Conservation (phyloP, 495 filamentous ascomycete species). For the Trichoderma reesei region DNA sequence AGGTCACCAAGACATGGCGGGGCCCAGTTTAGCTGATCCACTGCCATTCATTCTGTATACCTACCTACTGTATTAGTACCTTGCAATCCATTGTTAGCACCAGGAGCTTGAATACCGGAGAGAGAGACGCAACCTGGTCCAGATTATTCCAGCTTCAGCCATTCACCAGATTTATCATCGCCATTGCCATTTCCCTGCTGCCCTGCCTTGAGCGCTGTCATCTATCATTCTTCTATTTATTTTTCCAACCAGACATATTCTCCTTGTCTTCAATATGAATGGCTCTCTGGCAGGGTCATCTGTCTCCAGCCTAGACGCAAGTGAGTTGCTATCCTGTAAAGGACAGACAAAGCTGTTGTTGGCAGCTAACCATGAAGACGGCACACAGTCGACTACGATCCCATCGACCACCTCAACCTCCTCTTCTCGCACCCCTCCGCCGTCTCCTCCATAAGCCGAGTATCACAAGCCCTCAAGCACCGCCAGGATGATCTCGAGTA, state of each 20-base stretch:
- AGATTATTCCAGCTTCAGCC: background rate
- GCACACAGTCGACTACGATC: constrained; percentile 77
- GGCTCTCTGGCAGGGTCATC: background rate
- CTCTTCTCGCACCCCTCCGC: constrained; percentile 90
- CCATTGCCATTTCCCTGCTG: background rate
- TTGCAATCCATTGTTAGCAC: background rate
- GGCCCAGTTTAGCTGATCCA: no score
- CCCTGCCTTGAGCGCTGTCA: background rate
- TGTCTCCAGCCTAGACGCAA: constrained; percentile 2
- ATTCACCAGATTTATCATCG: background rate
- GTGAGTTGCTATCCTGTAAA: background rate
- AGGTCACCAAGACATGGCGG: no score
- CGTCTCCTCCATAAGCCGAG: constrained; percentile 63
- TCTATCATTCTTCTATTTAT: background rate
- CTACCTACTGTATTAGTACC: no score
- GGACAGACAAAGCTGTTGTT: background rate
- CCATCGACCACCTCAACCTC: constrained; percentile 83
- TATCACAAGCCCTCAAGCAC: constrained; percentile 58
- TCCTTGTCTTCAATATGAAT: background rate
- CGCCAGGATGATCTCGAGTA: constrained; percentile 79
- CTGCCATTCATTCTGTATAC: no score
- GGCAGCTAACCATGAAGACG: constrained; percentile 12
- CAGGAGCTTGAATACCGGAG: background rate
- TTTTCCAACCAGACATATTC: background rate
- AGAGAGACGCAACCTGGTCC: background rate